Evolutionary conservation across 257 asterid genomes (phyloP).

Genomic region (Solanum virginianum): DNA sequence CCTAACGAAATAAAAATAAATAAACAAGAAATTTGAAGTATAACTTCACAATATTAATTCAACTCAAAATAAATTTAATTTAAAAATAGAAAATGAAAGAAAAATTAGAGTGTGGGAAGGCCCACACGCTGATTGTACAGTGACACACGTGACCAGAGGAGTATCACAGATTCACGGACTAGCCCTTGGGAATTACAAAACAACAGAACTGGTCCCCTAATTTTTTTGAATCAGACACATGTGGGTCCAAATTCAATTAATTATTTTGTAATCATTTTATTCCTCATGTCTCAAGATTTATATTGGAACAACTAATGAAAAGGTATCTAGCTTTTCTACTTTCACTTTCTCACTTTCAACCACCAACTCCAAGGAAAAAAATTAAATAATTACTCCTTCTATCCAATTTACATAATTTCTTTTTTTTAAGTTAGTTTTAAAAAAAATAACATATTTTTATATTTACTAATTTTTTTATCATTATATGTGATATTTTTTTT

Average conservation of each 20-base stretch:
- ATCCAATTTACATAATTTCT: no score
- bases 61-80: neutral
- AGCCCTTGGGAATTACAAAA: neutral
- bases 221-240: neutral
- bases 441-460: no score
- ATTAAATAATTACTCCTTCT: neutral
- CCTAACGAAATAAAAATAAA: no score
- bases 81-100: neutral
- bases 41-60: neutral
- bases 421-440: no score
- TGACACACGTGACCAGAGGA: neutral
- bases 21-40: no score
- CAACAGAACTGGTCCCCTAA: neutral
- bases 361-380: neutral
- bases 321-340: constrained; percentile 46
- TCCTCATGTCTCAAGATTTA: neutral
- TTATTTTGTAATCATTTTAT: constrained; percentile 61
- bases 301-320: constrained; percentile 14
- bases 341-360: constrained; percentile 11
- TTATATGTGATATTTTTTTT: no score
- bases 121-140: neutral
- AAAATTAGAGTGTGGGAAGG: neutral
- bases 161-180: constrained; percentile 1
- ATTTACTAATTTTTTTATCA: no score
- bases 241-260: constrained; percentile 9